phyloP scores from a whole-genome alignment of 2,329 filamentous ascomycete species.

The Alternaria arborescens region DNA sequence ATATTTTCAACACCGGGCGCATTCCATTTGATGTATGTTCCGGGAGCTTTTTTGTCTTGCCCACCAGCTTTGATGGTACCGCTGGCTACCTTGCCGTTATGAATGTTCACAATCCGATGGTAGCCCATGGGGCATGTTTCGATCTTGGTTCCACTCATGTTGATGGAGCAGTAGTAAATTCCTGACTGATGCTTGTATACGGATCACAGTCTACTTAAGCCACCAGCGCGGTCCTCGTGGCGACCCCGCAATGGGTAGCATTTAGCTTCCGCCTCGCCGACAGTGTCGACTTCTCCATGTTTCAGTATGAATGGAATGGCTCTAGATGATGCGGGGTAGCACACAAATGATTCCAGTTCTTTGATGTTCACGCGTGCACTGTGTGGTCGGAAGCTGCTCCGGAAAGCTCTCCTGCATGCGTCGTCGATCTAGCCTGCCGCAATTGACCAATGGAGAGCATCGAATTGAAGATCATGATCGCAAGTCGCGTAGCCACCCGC shows the following conservation, averaged over 20 bases:
- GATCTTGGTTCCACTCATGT: constrained; percentile 25
- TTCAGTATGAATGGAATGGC: background rate
- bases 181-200: background rate
- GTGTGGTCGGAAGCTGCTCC: constrained; percentile 18
- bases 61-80: constrained; percentile 37
- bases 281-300: background rate
- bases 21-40: constrained; percentile 55
- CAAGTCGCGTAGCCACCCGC: background rate
- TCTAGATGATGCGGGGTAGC: constrained; percentile 24
- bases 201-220: background rate
- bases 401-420: background rate
- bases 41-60: constrained; percentile 34
- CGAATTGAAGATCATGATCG: background rate
- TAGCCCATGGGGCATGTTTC: constrained; percentile 32
- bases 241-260: background rate
- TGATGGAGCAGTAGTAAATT: background rate
- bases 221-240: background rate
- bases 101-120: constrained; percentile 38
- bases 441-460: background rate
- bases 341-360: constrained; percentile 20
- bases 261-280: constrained; percentile 23
- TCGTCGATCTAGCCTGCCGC: constrained; percentile 3
- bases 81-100: constrained; percentile 36
- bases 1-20: constrained; percentile 53
- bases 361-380: background rate